phyloP scores from a whole-genome alignment of 2,329 filamentous ascomycete species.

The Trichophyton mentagrophytes region DNA sequence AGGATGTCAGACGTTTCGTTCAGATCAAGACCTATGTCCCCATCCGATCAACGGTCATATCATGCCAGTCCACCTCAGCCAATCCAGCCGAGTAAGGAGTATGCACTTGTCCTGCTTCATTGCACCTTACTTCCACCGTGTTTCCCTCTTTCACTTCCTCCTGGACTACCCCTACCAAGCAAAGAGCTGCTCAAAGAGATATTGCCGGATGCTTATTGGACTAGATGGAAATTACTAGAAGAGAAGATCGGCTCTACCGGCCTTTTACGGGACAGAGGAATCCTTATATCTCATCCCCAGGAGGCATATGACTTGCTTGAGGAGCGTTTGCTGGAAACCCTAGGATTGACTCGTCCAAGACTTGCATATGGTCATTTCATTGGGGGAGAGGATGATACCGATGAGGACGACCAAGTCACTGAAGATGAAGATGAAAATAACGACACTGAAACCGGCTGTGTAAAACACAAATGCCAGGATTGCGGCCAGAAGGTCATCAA shows the following conservation, averaged over 20 bases:
- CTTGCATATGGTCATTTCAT: conserved; percentile 49
- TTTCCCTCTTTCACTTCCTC: conserved; percentile 32
- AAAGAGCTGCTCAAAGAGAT: conserved; percentile 37
- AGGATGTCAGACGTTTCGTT: conserved; percentile 21
- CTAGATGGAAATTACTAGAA: conserved; percentile 39
- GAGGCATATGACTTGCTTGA: conserved; percentile 52
- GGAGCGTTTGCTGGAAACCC: conserved; percentile 47
- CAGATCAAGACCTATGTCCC: conserved; percentile 23
- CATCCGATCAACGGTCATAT: conserved; percentile 21
- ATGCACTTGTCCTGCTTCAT: conserved; percentile 49
- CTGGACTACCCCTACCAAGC: conserved; percentile 21
- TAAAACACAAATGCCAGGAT: conserved; percentile 37
- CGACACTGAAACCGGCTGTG: conserved; percentile 14
- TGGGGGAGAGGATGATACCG: conserved; percentile 20
- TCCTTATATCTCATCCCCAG: conserved; percentile 50
- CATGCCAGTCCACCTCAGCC: conserved; percentile 24
- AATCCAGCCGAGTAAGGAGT: conserved; percentile 29
- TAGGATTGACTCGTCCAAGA: conserved; percentile 44
- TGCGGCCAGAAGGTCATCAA: conserved; percentile 38
- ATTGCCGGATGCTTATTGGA: conserved; percentile 36
- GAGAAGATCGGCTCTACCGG: conserved; percentile 41
- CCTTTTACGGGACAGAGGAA: conserved; percentile 44
- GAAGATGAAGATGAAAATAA: conserved; percentile 27
- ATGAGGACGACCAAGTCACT: conserved; percentile 10
- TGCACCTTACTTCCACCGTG: conserved; percentile 45